These are phyloP conservation scores for Pseudogymnoascus sp. DNA, from an alignment of 2,329 filamentous ascomycete genomes.

Conservation along the genomic window DNA sequence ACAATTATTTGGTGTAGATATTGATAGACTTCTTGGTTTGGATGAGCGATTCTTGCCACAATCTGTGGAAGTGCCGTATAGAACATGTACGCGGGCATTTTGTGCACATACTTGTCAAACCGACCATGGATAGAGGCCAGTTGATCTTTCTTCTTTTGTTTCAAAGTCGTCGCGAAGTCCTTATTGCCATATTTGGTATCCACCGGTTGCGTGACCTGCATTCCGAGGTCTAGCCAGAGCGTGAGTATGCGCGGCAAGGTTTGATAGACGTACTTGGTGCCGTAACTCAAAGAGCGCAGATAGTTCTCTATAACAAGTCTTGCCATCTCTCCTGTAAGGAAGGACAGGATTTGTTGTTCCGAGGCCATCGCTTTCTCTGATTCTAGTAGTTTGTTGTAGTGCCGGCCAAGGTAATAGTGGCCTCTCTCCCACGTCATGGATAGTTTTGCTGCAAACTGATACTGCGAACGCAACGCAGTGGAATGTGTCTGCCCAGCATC, in stretches of 20 bases:
- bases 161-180: constrained; percentile 46
- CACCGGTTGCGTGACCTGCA: constrained; percentile 57
- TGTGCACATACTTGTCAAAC: constrained; percentile 69
- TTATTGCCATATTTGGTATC: constrained; percentile 40
- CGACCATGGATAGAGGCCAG: constrained; percentile 65
- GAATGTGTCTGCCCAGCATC: constrained; percentile 89
- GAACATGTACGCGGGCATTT: constrained; percentile 69
- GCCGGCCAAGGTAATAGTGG: constrained; percentile 91
- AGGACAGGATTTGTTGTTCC: constrained; percentile 69
- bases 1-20: constrained; percentile 72
- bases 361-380: constrained; percentile 72
- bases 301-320: constrained; percentile 93
- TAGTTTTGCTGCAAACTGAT: constrained; percentile 70
- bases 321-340: constrained; percentile 72
- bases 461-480: constrained; percentile 69
- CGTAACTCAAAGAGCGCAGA: constrained; percentile 74
- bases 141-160: constrained; percentile 53
- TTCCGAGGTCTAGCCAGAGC: constrained; percentile 87
- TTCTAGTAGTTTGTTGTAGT: constrained; percentile 94
- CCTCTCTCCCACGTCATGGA: constrained; percentile 82
- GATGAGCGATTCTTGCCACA: constrained; percentile 90
- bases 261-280: constrained; percentile 93
- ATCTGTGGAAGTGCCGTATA: constrained; percentile 84
- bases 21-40: constrained; percentile 68
- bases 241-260: constrained; percentile 87